phyloP scores from a whole-genome alignment of 192 early-diverging fungal genomes.

The Umbelopsis ramanniana region DNA sequence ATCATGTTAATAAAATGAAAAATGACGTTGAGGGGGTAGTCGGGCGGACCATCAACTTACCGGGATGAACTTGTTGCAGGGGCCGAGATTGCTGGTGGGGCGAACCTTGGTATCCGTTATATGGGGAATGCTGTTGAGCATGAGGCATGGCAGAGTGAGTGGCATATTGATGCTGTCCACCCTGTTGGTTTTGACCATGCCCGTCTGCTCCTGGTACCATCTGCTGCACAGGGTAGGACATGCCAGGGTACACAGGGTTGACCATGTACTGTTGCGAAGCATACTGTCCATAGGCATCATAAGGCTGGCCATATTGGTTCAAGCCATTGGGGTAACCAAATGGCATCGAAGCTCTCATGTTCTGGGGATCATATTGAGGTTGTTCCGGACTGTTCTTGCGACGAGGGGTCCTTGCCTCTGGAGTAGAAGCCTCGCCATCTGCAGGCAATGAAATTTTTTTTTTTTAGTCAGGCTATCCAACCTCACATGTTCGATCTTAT shows the following conservation, averaged over 20 bases:
- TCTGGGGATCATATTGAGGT: slow-evolving; percentile 11
- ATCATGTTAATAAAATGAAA: too few relatives aligned
- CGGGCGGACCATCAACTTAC: neutral
- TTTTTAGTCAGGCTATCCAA: too few relatives aligned
- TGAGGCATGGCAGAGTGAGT: slow-evolving; percentile 7
- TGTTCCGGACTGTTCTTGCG: neutral
- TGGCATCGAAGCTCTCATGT: neutral
- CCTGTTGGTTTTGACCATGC: neutral
- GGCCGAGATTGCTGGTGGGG: slow-evolving; percentile 9
- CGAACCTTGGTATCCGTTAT: slow-evolving; percentile 14
- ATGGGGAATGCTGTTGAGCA: slow-evolving; percentile 19
- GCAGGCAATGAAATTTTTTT: neutral
- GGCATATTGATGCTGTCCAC: neutral
- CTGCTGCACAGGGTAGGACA: neutral
- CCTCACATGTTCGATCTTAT: neutral
- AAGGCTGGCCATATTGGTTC: slow-evolving; percentile 33
- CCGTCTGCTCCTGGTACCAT: slow-evolving; percentile 11
- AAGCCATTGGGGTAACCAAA: slow-evolving; percentile 30
- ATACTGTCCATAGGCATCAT: slow-evolving; percentile 24
- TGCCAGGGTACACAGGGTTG: slow-evolving; percentile 8
- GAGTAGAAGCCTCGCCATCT: slow-evolving; percentile 20
- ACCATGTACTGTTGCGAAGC: slow-evolving; percentile 13
- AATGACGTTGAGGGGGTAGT: too few relatives aligned
- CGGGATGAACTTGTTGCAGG: neutral
- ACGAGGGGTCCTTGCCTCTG: slow-evolving; percentile 7